Evolutionary conservation across 441 rosid genomes (phyloP).

Genomic region (Pelargonium cotyledonis): DNA sequence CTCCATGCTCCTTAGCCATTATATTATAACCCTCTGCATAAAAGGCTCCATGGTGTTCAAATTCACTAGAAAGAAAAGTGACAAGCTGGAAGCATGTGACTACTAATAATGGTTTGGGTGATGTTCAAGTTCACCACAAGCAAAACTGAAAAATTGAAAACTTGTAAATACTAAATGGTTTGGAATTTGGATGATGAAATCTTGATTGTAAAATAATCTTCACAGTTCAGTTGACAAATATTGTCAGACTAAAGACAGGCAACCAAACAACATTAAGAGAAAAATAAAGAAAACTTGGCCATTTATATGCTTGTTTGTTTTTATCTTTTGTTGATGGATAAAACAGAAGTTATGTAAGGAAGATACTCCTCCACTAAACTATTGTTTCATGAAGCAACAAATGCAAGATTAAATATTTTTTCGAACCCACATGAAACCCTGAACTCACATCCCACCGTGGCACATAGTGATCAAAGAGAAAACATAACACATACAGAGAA

Average conservation of each 20-base stretch:
- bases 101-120: too few relatives aligned
- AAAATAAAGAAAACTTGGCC: neutral
- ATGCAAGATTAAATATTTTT: neutral
- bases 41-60: neutral
- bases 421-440: neutral
- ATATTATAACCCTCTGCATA: conserved; percentile 11
- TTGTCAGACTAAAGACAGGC: too few relatives aligned
- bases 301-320: neutral
- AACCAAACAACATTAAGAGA: neutral
- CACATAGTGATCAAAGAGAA: neutral
- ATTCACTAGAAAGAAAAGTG: neutral
- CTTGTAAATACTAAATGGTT: too few relatives aligned
- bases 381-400: neutral
- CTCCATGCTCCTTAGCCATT: conserved; percentile 63
- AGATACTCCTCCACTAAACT: neutral
- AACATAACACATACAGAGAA: too few relatives aligned
- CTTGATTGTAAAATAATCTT: too few relatives aligned
- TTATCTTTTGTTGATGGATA: neutral
- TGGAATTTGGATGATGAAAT: too few relatives aligned
- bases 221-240: too few relatives aligned
- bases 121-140: too few relatives aligned
- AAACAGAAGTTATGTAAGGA: neutral
- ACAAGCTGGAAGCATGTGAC: too few relatives aligned
- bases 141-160: too few relatives aligned
- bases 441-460: neutral